These are phyloP conservation scores for Halophytophthora polymorphica DNA, from an alignment of 352 stramenopile species.

Conservation along the genomic window DNA sequence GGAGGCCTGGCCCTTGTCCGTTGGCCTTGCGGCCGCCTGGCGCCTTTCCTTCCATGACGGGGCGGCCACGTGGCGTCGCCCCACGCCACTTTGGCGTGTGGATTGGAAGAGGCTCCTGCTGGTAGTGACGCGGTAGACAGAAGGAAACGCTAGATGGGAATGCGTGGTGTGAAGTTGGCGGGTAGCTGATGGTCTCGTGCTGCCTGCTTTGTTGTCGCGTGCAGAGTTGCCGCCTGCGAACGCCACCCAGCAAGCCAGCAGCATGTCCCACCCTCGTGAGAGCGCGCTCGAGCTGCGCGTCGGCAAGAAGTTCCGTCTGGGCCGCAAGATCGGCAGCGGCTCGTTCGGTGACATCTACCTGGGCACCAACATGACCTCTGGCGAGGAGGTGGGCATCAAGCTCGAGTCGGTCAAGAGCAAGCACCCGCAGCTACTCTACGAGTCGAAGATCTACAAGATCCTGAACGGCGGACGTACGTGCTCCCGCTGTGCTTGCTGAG, in stretches of 20 bases:
- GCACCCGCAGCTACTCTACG: slow-evolving; percentile 98
- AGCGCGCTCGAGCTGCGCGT: slow-evolving; percentile 96
- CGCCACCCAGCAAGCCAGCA: slow-evolving; percentile 15
- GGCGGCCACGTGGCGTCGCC: too few relatives aligned
- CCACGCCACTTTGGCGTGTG: too few relatives aligned
- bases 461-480: slow-evolving; percentile 97
- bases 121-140: too few relatives aligned
- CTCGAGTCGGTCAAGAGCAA: slow-evolving; percentile 97
- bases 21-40: too few relatives aligned
- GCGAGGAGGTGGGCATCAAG: slow-evolving; percentile 98
- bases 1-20: too few relatives aligned
- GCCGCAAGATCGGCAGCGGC: slow-evolving; percentile 98
- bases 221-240: slow-evolving; percentile 10
- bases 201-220: slow-evolving; percentile 12
- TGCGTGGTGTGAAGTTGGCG: too few relatives aligned
- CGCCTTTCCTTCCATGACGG: too few relatives aligned
- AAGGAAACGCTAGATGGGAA: too few relatives aligned
- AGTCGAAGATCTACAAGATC: slow-evolving; percentile 99
- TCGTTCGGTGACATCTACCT: slow-evolving; percentile 99
- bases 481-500: neutral
- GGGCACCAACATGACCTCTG: slow-evolving; percentile 99
- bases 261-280: slow-evolving; percentile 64
- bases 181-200: too few relatives aligned
- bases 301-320: slow-evolving; percentile 99
- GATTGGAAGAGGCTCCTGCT: too few relatives aligned